A percentile compares a stretch with the other conserved stretches of the same genome.
Evolutionary conservation across 1,284 basidiomycete genomes (phyloP).

Genomic region (Ustilago esculenta): DNA sequence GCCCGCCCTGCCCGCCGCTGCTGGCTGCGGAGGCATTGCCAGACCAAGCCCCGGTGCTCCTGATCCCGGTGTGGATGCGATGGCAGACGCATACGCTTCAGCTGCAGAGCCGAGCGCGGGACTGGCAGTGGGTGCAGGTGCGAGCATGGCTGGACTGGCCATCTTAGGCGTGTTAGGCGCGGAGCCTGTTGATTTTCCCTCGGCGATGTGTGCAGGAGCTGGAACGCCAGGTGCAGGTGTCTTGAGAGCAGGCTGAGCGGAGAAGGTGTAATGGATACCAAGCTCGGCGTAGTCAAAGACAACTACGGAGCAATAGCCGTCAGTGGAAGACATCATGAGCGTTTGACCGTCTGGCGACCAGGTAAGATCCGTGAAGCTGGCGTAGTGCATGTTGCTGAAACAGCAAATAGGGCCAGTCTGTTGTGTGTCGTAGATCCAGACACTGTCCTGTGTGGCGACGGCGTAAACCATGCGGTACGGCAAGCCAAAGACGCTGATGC

Average conservation of each 20-base stretch:
- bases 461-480: constrained; percentile 96
- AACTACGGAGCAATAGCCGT: constrained; percentile 96
- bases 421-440: constrained; percentile 96
- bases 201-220: constrained; percentile 27
- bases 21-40: constrained; percentile 17
- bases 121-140: constrained; percentile 12
- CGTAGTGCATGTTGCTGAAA: constrained; percentile 94
- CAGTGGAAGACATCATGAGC: constrained; percentile 87
- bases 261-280: constrained; percentile 71
- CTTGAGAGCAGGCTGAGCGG: constrained; percentile 52
- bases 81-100: constrained; percentile 32
- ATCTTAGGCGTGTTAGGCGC: constrained; percentile 35
- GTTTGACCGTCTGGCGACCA: constrained; percentile 97
- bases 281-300: constrained; percentile 83
- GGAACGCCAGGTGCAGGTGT: constrained; percentile 28
- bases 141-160: constrained; percentile 20
- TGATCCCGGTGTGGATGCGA: constrained; percentile 5
- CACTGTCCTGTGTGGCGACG: constrained; percentile 94
- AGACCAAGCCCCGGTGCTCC: constrained; percentile 54
- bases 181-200: constrained; percentile 24
- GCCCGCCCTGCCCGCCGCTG: constrained; percentile 7
- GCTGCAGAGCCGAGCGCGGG: constrained; percentile 19
- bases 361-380: constrained; percentile 94
- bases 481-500: constrained; percentile 79
- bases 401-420: constrained; percentile 91